These are phyloP conservation scores for Cafeteria roenbergensis DNA, from an alignment of 108 stramenopile species.

Conservation along the genomic window DNA sequence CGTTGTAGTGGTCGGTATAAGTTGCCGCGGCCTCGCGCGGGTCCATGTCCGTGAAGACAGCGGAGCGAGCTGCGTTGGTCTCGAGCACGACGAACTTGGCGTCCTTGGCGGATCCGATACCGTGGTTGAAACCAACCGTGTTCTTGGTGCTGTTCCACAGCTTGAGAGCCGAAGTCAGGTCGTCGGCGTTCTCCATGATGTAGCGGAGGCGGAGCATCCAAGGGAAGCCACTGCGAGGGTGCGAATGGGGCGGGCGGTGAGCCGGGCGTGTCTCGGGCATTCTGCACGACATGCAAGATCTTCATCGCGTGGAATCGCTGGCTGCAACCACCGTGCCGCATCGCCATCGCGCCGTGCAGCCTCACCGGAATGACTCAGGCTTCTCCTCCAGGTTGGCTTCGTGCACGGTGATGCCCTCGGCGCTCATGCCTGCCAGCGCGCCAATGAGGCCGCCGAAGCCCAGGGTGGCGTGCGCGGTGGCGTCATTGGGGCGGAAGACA, in stretches of 20 bases:
- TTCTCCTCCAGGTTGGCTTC: constrained; percentile 21
- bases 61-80: constrained; percentile 3
- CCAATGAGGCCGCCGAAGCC: constrained; percentile 17
- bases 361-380: constrained; percentile 15
- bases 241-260: too few relatives aligned
- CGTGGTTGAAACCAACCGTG: constrained; percentile 26
- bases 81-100: not conserved
- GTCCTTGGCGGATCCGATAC: constrained; percentile 15
- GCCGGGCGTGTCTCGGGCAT: too few relatives aligned
- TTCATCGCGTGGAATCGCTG: too few relatives aligned
- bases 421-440: constrained; percentile 13
- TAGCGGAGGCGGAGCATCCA: constrained; percentile 19
- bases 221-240: too few relatives aligned
- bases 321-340: too few relatives aligned
- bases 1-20: not conserved
- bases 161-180: not conserved
- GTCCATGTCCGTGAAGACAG: constrained; percentile 14
- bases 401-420: constrained; percentile 18
- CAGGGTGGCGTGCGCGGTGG: constrained; percentile 9
- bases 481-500: constrained; percentile 2
- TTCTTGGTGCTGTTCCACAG: constrained; percentile 15
- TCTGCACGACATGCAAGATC: too few relatives aligned
- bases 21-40: constrained; percentile 6
- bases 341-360: too few relatives aligned
- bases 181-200: constrained; percentile 11